phyloP scores from a whole-genome alignment of 1,139 yeast genomes.

The Torulaspora pretoriensis region DNA sequence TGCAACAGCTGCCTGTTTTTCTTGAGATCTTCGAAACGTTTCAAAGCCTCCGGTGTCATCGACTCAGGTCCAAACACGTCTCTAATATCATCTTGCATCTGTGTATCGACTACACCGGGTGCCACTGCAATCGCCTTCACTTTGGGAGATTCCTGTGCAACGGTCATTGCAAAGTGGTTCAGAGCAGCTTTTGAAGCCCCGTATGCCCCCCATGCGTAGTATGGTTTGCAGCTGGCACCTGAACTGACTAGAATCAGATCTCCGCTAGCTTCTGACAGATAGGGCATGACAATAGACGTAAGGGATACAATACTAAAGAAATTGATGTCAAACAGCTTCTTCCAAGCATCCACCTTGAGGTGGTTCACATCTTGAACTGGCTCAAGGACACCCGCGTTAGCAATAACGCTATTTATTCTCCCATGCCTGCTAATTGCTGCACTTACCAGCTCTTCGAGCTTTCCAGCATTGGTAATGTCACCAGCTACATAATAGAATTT shows the following conservation, averaged over 20 bases:
- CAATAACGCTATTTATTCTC: constrained; percentile 54
- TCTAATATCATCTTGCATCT: constrained; percentile 78
- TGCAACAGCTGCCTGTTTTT: constrained; percentile 50
- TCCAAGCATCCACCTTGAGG: constrained; percentile 56
- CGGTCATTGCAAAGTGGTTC: constrained; percentile 63
- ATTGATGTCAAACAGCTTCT: constrained; percentile 64
- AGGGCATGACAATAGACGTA: constrained; percentile 54
- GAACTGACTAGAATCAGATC: constrained; percentile 73
- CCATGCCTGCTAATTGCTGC: constrained; percentile 53
- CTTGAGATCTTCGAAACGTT: constrained; percentile 59
- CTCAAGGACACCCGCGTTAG: constrained; percentile 84
- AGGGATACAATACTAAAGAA: constrained; percentile 70
- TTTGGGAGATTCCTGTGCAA: constrained; percentile 62
- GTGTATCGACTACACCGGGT: constrained; percentile 90
- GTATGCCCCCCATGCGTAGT: constrained; percentile 80
- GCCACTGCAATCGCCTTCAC: constrained; percentile 67
- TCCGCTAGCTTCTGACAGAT: constrained; percentile 44
- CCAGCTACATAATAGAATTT: constrained; percentile 59
- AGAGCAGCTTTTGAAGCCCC: constrained; percentile 88
- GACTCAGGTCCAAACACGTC: constrained; percentile 46
- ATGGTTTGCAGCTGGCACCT: constrained; percentile 52
- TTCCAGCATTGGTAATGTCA: constrained; percentile 52
- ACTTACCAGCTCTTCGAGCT: constrained; percentile 45
- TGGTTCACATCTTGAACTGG: constrained; percentile 53
- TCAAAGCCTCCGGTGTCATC: constrained; percentile 56